A percentile compares a stretch with the other conserved stretches of the same genome.
Evolutionary conservation across 1,284 basidiomycete genomes (phyloP).

Genomic region (Ceratobasidium sp.): DNA sequence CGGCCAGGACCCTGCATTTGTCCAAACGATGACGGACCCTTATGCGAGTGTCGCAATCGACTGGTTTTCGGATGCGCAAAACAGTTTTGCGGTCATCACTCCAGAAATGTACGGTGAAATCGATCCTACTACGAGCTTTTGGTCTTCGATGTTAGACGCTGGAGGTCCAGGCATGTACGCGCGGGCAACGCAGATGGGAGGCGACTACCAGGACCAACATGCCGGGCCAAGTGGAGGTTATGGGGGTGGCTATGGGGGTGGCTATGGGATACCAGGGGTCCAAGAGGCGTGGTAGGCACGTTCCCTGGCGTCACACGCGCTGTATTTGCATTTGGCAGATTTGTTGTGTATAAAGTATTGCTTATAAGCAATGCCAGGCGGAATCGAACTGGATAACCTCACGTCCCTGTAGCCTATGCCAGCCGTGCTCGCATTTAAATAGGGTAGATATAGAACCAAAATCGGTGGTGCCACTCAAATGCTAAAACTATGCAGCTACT

Average conservation of each 20-base stretch:
- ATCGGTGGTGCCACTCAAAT: too few species aligned
- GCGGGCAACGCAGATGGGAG: not conserved
- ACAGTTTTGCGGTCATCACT: constrained; percentile 21
- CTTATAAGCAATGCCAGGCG: too few species aligned
- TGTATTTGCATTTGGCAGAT: not conserved
- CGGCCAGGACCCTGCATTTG: constrained; percentile 28
- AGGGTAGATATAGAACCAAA: too few species aligned
- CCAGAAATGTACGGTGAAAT: not conserved
- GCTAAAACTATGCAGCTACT: constrained; percentile 42
- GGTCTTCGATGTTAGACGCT: not conserved
- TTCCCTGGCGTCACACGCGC: too few species aligned
- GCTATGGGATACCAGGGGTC: constrained; percentile 15
- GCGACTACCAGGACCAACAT: not conserved
- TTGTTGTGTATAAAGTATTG: too few species aligned
- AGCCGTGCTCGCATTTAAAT: too few species aligned
- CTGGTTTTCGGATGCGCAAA: constrained; percentile 13
- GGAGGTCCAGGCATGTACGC: not conserved
- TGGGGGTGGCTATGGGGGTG: not conserved
- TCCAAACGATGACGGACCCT: constrained; percentile 16
- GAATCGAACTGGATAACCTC: too few species aligned
- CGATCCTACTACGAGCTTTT: not conserved
- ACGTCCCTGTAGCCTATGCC: too few species aligned
- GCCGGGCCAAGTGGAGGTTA: not conserved
- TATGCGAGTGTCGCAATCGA: constrained; percentile 18
- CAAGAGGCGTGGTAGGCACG: too few species aligned